Base-by-base conservation (phyloP, 1,284 basidiomycete genomes). In the Gomphus sp. region DNA sequence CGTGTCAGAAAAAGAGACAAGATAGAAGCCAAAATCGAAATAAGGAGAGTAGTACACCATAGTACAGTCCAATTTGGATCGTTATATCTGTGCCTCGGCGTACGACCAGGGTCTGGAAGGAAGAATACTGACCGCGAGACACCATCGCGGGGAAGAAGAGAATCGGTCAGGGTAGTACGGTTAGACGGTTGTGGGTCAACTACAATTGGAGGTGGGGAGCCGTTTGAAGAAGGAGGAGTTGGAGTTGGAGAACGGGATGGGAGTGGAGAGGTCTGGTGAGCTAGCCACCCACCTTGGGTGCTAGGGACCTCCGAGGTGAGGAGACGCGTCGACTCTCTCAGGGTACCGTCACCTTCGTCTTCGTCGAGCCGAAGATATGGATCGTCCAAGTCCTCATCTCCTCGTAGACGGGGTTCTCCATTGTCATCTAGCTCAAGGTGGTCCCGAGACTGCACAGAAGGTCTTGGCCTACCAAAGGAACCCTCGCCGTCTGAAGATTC, bases 331-430 rank as follows among this genome's bases (percentile, higher is more conserved):
- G 78, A 76, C 64, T 80, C 79, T 28, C 74, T 67, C 56, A 71
- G 48, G 69, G 69, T 57, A 74, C 74, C 52, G 71, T 70, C 48
- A 75, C 63, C 50, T 67, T 68, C 66, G 68, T 73, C 74, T 61
- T 75, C 84, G 69, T 89, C 87, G 58, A 89, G 72, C 48, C 81
- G 80, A 60, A 89, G 76, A 76, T 89, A 88, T 34, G 88, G 87
- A 70, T 89, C 85, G 52, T 87, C 84, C 63, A 82, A 80, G 31
- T 82, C 81, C 55, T 78, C 76, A 11, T 71, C 68, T 18, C 66
- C 69, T 58, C 79, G 74, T 45, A 89, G 71, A 72, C 89, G 87
- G 5, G 86, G 84, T 69, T 88, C 87, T 67, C 85, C 83, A 44
- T 79, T 66, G 73, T 89, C 87, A 68, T 87, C 85, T 53, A 87